Base-by-base conservation (phyloP, 371 early-diverging fungal genomes). In the Mortierella sp. region DNA sequence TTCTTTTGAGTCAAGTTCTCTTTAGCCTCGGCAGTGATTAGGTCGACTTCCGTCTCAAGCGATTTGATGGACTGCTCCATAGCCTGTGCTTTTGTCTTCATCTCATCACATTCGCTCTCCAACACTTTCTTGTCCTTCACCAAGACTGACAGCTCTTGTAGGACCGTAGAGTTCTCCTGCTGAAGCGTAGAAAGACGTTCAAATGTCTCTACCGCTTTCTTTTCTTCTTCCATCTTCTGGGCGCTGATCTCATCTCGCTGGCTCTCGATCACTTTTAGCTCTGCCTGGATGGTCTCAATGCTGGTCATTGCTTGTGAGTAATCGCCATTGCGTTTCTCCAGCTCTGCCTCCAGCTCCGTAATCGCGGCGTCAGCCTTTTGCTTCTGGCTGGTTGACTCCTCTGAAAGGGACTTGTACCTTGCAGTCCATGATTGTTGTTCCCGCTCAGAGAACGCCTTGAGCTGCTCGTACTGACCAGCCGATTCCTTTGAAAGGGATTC, bases 211-310 rank as follows among this genome's bases (percentile, higher is more conserved):
- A 41, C 48, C 0, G 46, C 50, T n/a, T 24, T 59, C 12, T n/a
- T 46, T n/a, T 64, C 54, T 21, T 68, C 68, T 41, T 67, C 64
- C 16, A 19, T 34, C 19, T 58, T 48, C 13, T 27, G 34, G 6
- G 46, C 47, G n/a, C 56, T 54, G 40, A 56, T 61, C 43, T 68
- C 76, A 17, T 59, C 64, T 0, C 63, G 54, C 21, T 67, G 56
- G 6, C 44, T 37, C n/a, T 57, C 60, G 40, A 67, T 57, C 9
- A 21, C 27, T 22, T 55, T 54, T 25, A 74, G 49, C 40, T 74
- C 76, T 0, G 64, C 56, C 19, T 64, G 68, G 17, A 67, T 58
- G 3, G 59, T 24, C 4, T 61, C 50, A 3, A 67, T 46, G 14
- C 60, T 67, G 28, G 51, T 47, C 57, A 63, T 59, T 21, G 47